Percentiles rank a stretch among this genome's conserved stretches.
Evolutionary conservation across 345 rosid species (phyloP).

Genomic region (Heritiera littoralis): DNA sequence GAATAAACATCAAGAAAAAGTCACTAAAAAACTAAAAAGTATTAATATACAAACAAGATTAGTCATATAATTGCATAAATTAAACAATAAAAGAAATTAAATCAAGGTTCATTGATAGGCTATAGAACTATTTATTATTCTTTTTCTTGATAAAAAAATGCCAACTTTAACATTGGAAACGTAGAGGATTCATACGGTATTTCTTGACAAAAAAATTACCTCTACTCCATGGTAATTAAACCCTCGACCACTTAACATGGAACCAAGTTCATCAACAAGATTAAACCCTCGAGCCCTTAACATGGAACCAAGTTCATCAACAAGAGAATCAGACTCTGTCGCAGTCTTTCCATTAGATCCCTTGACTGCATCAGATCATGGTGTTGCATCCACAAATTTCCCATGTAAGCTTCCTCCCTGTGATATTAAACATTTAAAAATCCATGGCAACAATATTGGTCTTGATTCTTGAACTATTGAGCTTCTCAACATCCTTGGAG

Average conservation of each 20-base stretch:
- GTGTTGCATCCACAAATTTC: slow-evolving; percentile 91
- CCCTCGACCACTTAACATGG: slow-evolving; percentile 62
- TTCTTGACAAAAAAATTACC: no score
- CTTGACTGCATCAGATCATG: slow-evolving; percentile 62
- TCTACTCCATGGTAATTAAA: slow-evolving; percentile 85
- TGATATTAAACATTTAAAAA: slow-evolving; percentile 5
- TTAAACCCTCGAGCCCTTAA: slow-evolving; percentile 71
- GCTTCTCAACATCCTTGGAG: not conserved
- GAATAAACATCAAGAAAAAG: no score
- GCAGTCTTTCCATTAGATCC: slow-evolving; percentile 39
- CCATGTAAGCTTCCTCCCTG: slow-evolving; percentile 92
- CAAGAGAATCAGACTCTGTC: slow-evolving; percentile 59
- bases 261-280: slow-evolving; percentile 85
- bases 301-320: slow-evolving; percentile 80
- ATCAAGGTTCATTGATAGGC: not conserved
- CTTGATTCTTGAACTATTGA: not conserved
- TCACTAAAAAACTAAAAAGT: no score
- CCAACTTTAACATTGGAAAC: not conserved
- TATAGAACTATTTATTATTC: not conserved
- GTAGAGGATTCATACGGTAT: not conserved
- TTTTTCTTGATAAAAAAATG: not conserved
- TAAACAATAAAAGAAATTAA: no score
- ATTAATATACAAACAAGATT: no score
- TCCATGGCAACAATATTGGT: not conserved
- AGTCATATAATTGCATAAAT: no score